phyloP scores from a whole-genome alignment of 495 filamentous ascomycete species.

The Lophiostoma macrostomum region DNA sequence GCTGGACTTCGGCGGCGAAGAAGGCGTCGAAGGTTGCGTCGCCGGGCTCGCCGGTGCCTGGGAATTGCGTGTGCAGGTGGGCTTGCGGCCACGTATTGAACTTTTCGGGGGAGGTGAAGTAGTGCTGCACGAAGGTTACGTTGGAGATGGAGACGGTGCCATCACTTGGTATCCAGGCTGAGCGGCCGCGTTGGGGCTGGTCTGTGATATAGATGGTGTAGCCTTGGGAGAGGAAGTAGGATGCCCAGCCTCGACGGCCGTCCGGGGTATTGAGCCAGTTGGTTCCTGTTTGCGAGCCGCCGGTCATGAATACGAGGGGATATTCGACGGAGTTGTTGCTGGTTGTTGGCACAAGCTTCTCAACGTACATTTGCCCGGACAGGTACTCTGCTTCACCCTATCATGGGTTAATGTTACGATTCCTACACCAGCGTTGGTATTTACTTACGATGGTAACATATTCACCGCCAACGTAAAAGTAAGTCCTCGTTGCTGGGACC shows the following conservation, averaged over 20 bases:
- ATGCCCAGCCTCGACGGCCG: slow-evolving; percentile 48
- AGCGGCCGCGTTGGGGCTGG: slow-evolving; percentile 46
- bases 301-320: slow-evolving; percentile 30
- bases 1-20: slow-evolving; percentile 40
- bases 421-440: not conserved
- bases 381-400: slow-evolving; percentile 9
- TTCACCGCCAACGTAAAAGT: slow-evolving; percentile 32
- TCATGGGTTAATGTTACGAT: not conserved
- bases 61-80: slow-evolving; percentile 50
- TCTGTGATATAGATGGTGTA: slow-evolving; percentile 50
- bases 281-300: slow-evolving; percentile 28
- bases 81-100: slow-evolving; percentile 48
- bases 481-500: no score
- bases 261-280: slow-evolving; percentile 50
- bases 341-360: slow-evolving; percentile 29
- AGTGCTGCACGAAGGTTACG: slow-evolving; percentile 41
- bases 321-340: not conserved
- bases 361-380: slow-evolving; percentile 34
- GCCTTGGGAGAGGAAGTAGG: slow-evolving; percentile 46
- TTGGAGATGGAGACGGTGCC: slow-evolving; percentile 32
- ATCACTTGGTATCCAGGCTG: slow-evolving; percentile 38
- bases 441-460: slow-evolving; percentile 17
- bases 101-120: slow-evolving; percentile 43
- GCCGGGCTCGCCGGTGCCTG: slow-evolving; percentile 44
- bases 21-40: slow-evolving; percentile 49